Base-by-base conservation (phyloP, 2,329 filamentous ascomycete genomes). In the Endocalyx cinctus region DNA sequence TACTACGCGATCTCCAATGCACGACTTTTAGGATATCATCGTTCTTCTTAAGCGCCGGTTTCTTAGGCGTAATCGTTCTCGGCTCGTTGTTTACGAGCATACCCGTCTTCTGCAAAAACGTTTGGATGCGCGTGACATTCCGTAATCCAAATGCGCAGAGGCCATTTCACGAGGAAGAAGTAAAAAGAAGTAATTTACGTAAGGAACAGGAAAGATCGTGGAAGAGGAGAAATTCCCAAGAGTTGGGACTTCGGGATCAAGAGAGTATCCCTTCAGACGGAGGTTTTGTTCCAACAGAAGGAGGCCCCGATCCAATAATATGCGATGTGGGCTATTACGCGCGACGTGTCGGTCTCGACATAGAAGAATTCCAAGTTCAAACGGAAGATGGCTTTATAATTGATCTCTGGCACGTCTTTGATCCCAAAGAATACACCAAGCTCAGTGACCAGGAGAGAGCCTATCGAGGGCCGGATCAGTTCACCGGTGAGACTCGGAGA, bases 311-410 rank as follows among this genome's bases (percentile, higher is more conserved):
- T 57, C 81, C 77, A 4, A 64, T 96, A 6, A 62, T 85, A 6
- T 87, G 84, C 50, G 84, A 96, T 48, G 77, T 89, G 14, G 73
- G 74, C 3, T 92, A 96, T 55, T 96, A 97, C 54, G 89, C 90
- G 2, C 74, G 86, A 14, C 72, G 89, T 10, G 87, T 95, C 11
- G 90, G 90, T 1, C 71, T 97, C 1, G 87, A 96, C 41, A 77
- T 87, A 16, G 89, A 96, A 52, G 74, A 75, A 8, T 86, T 87
- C 50, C 71, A 85, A 31, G 88, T 96, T 0, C 83, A 94, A 58
- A 96, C 90, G 0, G 89, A 96, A 56, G 90, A 97, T 51, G 89
- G 89, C 1, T 96, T 95, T 54, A 77, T 96, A 28, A 84, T 96
- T 41, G 79, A 84, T 15, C 69, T 96, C 2, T 94, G 86, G 82